A percentile compares a stretch with the other conserved stretches of the same genome.
Evolutionary conservation across 2,329 filamentous ascomycete genomes (phyloP).

Genomic region (Epichloe coenophiala): DNA sequence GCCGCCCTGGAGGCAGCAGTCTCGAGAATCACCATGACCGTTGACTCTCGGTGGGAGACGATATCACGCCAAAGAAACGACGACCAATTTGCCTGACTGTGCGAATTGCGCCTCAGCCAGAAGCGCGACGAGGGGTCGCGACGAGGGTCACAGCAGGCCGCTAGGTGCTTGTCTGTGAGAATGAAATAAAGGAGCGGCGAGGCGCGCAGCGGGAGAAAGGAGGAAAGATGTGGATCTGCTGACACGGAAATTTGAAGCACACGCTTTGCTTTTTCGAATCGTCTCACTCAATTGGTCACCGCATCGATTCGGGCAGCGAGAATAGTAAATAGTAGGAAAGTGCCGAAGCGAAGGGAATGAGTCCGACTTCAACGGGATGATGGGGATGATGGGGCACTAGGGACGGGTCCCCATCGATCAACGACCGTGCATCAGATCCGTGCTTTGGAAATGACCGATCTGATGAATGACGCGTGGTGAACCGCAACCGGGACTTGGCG

Average conservation of each 20-base stretch:
- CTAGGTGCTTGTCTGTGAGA: background rate
- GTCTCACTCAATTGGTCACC: no score
- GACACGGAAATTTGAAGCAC: no score
- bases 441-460: background rate
- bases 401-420: background rate
- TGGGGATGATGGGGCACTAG: background rate
- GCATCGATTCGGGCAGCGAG: no score
- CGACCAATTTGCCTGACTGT: background rate
- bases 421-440: background rate
- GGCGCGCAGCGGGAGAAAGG: background rate
- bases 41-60: background rate
- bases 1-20: slow-evolving; percentile 6
- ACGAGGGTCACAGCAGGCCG: background rate
- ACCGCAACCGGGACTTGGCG: background rate
- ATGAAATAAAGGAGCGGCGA: slow-evolving; percentile 1
- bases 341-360: no score
- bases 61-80: background rate
- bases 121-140: background rate
- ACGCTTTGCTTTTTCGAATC: background rate
- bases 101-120: background rate
- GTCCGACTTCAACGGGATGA: background rate
- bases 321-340: no score
- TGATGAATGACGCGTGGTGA: background rate
- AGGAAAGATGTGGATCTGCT: background rate
- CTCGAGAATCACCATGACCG: slow-evolving; percentile 11